These are phyloP conservation scores for Laguncularia racemosa DNA, from an alignment of 345 rosid species.

Conservation along the genomic window DNA sequence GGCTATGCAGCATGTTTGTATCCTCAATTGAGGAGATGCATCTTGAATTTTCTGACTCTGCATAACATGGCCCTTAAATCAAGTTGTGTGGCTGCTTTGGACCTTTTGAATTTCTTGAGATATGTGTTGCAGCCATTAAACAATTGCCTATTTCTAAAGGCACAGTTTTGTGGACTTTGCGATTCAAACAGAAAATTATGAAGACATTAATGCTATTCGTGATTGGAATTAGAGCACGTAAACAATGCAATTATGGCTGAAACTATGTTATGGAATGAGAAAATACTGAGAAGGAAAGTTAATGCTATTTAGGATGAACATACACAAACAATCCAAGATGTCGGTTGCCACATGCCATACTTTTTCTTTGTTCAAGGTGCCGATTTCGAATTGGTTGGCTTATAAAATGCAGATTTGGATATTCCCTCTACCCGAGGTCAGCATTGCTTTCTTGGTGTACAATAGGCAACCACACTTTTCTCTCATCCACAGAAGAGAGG, in stretches of 20 bases:
- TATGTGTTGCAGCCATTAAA: no score
- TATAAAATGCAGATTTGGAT: slow-evolving; percentile 98
- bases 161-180: no score
- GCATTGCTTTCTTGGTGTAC: slow-evolving; percentile 99
- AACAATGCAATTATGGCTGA: slow-evolving; percentile 1
- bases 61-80: no score
- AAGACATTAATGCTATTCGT: no score
- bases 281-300: slow-evolving; percentile 31
- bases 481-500: slow-evolving; percentile 80
- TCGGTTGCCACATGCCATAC: slow-evolving; percentile 83
- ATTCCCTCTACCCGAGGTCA: slow-evolving; percentile 75
- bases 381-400: slow-evolving; percentile 95
- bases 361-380: slow-evolving; percentile 76
- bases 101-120: no score
- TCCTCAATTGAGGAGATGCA: no score
- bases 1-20: no score
- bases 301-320: slow-evolving; percentile 35
- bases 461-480: slow-evolving; percentile 66
- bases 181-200: no score
- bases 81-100: no score
- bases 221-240: no score
- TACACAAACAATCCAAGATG: slow-evolving; percentile 56
- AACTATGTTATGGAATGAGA: slow-evolving; percentile 15
- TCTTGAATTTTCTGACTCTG: no score
- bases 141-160: no score